Conservation (phyloP, 306 rosid species). For the Medicago ruthenica region DNA sequence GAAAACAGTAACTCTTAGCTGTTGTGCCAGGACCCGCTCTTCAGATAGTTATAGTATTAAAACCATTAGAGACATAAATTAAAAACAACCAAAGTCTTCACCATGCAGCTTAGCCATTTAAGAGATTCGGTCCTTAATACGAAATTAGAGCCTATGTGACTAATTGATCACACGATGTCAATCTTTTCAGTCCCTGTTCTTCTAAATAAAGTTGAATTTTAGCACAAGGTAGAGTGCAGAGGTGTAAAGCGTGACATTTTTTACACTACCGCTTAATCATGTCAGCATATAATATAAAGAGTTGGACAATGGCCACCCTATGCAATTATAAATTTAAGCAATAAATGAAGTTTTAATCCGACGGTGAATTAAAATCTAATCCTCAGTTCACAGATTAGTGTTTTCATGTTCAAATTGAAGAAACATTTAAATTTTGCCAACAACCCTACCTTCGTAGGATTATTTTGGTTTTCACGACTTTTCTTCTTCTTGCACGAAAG, state of each 20-base stretch:
- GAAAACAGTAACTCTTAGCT: too few species aligned
- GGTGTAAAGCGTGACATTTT: background rate
- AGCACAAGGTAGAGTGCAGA: background rate
- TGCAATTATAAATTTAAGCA: background rate
- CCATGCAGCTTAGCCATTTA: too few species aligned
- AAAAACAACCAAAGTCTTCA: too few species aligned
- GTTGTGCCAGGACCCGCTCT: too few species aligned
- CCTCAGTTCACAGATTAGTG: background rate
- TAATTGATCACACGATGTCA: too few species aligned
- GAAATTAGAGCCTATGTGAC: background rate
- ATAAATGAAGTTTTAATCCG: background rate
- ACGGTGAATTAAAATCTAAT: constrained; percentile 2
- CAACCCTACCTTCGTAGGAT: constrained; percentile 55
- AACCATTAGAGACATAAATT: too few species aligned
- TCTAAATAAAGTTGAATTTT: background rate
- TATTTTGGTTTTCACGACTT: constrained; percentile 49
- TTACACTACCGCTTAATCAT: background rate
- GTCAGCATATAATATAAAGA: background rate
- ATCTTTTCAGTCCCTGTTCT: background rate
- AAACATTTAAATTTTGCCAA: background rate
- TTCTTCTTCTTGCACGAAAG: constrained; percentile 87
- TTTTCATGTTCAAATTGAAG: constrained; percentile 1
- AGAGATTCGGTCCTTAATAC: background rate
- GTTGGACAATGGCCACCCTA: background rate
- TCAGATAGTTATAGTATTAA: too few species aligned